Base-by-base conservation (phyloP, 768 basidiomycete genomes). In the Suillus hirtellus region DNA sequence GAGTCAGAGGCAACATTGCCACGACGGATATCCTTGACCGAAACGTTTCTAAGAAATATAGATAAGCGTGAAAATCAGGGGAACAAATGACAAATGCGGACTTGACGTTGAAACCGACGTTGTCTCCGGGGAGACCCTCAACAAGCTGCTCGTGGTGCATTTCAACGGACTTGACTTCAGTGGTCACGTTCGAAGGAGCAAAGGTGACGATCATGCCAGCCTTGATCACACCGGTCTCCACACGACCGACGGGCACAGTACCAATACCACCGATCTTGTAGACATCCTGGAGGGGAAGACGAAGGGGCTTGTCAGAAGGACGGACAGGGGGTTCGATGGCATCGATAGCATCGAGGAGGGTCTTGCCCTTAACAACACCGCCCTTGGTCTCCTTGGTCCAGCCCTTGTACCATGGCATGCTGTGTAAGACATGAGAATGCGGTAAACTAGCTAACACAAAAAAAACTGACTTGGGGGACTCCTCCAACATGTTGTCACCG, bases 181-280 rank as follows among this genome's bases (percentile, higher is more conserved):
- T 99, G 81, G 95, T 98, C 75, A 99, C 96, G 83, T 95, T 95
- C 67, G 95, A 79, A 66, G 96, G 96, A 69, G 96, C 96, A 77
- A 99, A 99, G 77, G 82, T 88, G 79, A 97, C 97, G 72, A 99
- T 84, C 96, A 99, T 99, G 79, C 96, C 96, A 73, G 96, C 93
- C 86, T 97, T 97, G 88, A 99, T 98, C 80, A 94, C 76, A 90
- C 97, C 97, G 76, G 97, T 99, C 86, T 99, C 97, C 72, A 99
- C 97, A 93, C 97, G 97, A 79, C 97, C 97, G 82, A 99, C 97
- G 78, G 97, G 97, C 75, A 99, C 97, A 73, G 97, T 99, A 71
- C 97, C 97, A 71, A 99, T 99, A 94, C 97, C 97, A 83, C 97
- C 97, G 74, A 99, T 99, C 88, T 99, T 99, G 94, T 99, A 99